Base-by-base conservation (phyloP, 768 basidiomycete genomes). In the Leucosporidium yakuticum region DNA sequence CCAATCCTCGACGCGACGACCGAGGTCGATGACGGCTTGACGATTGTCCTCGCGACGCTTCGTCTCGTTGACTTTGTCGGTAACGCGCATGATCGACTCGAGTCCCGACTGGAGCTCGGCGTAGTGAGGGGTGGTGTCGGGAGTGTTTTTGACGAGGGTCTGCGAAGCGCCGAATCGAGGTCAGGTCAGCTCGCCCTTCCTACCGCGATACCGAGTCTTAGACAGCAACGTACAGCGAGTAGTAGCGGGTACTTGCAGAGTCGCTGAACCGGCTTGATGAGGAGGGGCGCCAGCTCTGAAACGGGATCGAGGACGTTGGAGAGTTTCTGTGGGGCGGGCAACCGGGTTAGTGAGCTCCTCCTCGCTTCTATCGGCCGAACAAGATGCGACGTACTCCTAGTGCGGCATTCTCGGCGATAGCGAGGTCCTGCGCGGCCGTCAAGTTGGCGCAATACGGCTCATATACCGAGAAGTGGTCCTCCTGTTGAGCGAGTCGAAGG, bases 361-460 rank as follows among this genome's bases (percentile, higher is more conserved):
- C 31, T 57, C 50, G 50, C 39, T 19, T 0, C 6, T 4, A 0
- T 6, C 55, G 29, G 9, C 1, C 9, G 31, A 32, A 50, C n/a
- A 27, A 32, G 54, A 19, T 25, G 48, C 56, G 17, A 84, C 90
- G 81, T 77, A 96, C 92, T 79, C 85, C 81, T 49, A 97, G 83
- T 75, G 87, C 89, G 76, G 89, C 87, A 79, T 93, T 90, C 76
- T 94, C 89, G 67, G 85, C 84, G 44, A 90, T 83, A 83, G 91
- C 87, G 54, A 95, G 83, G 57, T 91, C 89, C 71, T 87, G 84
- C 15, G 93, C 93, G 70, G 85, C 87, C 34, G 88, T 88, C 80
- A 93, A 93, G 79, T 96, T 95, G 62, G 90, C 91, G 80, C 93
- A 98, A 79, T 96, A 99, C 14, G 95, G 92, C 77, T 96, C 93